Evolutionary conservation across 208 protist species (phyloP).

Genomic region (Naegleria lovaniensis): DNA sequence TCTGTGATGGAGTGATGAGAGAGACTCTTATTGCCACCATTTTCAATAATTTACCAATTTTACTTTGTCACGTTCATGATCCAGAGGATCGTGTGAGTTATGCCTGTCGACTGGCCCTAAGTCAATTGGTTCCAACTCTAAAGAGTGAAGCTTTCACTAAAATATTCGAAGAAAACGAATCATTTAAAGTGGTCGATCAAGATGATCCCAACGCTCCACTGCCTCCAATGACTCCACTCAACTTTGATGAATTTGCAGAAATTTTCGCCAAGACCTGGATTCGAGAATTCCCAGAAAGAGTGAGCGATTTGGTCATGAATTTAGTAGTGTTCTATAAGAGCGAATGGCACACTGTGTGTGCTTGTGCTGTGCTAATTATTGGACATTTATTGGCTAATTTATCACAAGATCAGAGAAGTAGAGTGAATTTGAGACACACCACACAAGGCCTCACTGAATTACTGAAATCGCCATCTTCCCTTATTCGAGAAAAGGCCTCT

Average conservation of each 20-base stretch:
- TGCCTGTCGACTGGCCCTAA: background rate
- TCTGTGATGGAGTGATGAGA: background rate
- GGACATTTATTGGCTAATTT: conserved; percentile 5
- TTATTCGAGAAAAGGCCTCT: background rate
- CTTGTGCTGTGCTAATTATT: background rate
- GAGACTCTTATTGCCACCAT: background rate
- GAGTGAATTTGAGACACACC: conserved; percentile 21
- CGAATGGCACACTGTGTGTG: background rate
- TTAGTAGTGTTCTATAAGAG: conserved; percentile 16
- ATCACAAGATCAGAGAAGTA: background rate
- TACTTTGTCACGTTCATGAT: conserved; percentile 6
- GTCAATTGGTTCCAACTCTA: background rate
- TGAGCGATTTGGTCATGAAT: conserved; percentile 5
- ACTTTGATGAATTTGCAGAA: conserved; percentile 15
- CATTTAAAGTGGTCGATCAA: background rate
- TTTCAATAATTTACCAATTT: background rate
- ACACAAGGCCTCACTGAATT: background rate
- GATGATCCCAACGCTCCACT: background rate
- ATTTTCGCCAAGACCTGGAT: background rate
- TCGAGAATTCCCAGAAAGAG: conserved; percentile 12
- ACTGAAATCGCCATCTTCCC: background rate
- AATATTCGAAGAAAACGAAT: background rate
- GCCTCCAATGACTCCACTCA: background rate
- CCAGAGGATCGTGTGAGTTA: background rate
- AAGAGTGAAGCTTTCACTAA: background rate